These are phyloP conservation scores for Suhomyces sp. DNA, from an alignment of 805 yeast genomes.

Conservation along the genomic window DNA sequence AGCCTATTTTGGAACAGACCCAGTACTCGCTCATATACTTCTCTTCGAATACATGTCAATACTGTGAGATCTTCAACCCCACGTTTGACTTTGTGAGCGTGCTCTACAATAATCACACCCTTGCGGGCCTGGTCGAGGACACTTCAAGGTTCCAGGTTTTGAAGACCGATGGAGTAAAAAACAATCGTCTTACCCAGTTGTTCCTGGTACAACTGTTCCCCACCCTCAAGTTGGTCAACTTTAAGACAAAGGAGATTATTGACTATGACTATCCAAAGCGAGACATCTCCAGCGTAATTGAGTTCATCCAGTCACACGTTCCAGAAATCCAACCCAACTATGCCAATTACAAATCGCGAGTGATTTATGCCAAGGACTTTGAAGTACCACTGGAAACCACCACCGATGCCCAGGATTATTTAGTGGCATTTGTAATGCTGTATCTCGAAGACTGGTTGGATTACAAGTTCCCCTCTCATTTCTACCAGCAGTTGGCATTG, in stretches of 20 bases:
- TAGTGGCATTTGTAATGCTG: constrained; percentile 26
- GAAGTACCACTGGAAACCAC: background rate
- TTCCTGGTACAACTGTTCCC: constrained; percentile 50
- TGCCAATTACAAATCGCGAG: constrained; percentile 18
- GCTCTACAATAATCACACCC: constrained; percentile 40
- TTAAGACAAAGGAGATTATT: constrained; percentile 39
- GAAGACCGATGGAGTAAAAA: constrained; percentile 28
- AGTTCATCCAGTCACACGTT: constrained; percentile 11
- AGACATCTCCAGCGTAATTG: constrained; percentile 18
- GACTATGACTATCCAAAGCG: constrained; percentile 32
- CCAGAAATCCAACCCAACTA: constrained; percentile 21
- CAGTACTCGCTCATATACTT: constrained; percentile 46
- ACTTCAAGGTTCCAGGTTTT: constrained; percentile 29
- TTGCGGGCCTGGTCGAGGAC: constrained; percentile 11
- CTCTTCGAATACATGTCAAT: constrained; percentile 39
- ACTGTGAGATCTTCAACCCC: constrained; percentile 33
- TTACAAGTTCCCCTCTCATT: constrained; percentile 34
- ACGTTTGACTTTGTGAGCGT: constrained; percentile 39
- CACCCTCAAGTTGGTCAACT: constrained; percentile 44
- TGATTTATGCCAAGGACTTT: constrained; percentile 13
- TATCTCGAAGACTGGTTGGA: constrained; percentile 31
- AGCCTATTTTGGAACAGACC: constrained; percentile 17
- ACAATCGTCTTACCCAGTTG: constrained; percentile 33
- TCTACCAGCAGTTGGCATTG: constrained; percentile 28
- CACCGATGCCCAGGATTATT: constrained; percentile 9